These are phyloP conservation scores for Medicago arabica DNA, from an alignment of 306 rosid genomes.

Conservation along the genomic window DNA sequence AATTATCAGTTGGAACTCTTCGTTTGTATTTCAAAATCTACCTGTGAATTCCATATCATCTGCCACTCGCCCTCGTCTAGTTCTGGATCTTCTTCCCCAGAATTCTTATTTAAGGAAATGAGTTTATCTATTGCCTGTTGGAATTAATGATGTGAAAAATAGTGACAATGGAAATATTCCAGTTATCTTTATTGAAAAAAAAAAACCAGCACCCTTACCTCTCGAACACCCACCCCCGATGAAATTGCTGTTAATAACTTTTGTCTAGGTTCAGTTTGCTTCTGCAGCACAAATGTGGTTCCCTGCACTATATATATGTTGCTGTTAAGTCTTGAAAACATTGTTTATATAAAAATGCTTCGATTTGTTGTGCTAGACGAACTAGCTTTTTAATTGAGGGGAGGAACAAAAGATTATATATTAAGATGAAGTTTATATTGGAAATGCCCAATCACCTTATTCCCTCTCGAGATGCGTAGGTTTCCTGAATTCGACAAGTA, in stretches of 20 bases:
- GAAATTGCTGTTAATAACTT: conserved; percentile 76
- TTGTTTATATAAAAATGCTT: conserved; percentile 24
- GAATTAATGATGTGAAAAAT: conserved; percentile 25
- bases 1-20: conserved; percentile 3
- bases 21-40: conserved; percentile 39
- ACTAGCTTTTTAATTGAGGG: conserved; percentile 20
- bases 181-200: conserved; percentile 8
- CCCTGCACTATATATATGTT: conserved; percentile 90
- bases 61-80: conserved; percentile 89
- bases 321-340: conserved; percentile 56
- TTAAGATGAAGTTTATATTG: not conserved
- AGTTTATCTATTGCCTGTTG: conserved; percentile 81
- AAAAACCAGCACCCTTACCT: conserved; percentile 52
- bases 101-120: conserved; percentile 50
- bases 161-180: conserved; percentile 9
- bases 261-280: conserved; percentile 85
- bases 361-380: conserved; percentile 31
- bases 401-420: conserved; percentile 22
- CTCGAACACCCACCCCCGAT: conserved; percentile 56
- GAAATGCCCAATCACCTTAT: conserved; percentile 69
- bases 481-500: conserved; percentile 85
- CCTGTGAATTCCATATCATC: conserved; percentile 99
- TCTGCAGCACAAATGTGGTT: conserved; percentile 93
- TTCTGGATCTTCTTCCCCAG: conserved; percentile 54
- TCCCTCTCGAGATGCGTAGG: conserved; percentile 96